These are phyloP conservation scores for Thielaviopsis ethacetica DNA, from an alignment of 2,329 filamentous ascomycete genomes.

Conservation along the genomic window DNA sequence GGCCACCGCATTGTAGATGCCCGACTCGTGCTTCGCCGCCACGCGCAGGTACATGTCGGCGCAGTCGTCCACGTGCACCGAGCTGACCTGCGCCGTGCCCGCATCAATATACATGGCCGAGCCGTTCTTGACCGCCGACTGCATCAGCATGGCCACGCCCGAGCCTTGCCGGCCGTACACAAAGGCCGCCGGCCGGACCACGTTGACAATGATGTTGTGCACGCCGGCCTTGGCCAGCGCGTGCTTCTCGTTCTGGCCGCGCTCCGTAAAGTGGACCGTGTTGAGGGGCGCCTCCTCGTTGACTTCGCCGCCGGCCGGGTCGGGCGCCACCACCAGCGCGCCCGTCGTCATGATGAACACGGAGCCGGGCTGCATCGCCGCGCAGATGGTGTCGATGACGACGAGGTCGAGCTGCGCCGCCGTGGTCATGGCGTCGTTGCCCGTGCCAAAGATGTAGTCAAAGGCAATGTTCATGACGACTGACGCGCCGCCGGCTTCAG, in stretches of 20 bases:
- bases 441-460: conserved; percentile 18
- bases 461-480: conserved; percentile 27
- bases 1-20: conserved; percentile 21
- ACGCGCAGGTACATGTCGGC: conserved; percentile 24
- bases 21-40: conserved; percentile 19
- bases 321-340: conserved; percentile 15
- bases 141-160: conserved; percentile 21
- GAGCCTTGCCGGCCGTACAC: conserved; percentile 28
- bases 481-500: conserved; percentile 24
- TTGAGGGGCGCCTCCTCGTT: conserved; percentile 14
- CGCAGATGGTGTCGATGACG: conserved; percentile 22
- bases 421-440: conserved; percentile 13
- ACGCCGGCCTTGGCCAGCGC: conserved; percentile 16
- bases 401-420: conserved; percentile 19
- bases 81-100: conserved; percentile 17
- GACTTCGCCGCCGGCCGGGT: conserved; percentile 18
- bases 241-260: conserved; percentile 18
- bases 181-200: conserved; percentile 25
- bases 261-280: conserved; percentile 16
- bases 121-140: conserved; percentile 17
- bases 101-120: conserved; percentile 18
- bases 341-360: conserved; percentile 23
- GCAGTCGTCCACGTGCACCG: conserved; percentile 27
- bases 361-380: conserved; percentile 18
- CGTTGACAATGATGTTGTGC: conserved; percentile 20